Evolutionary conservation across 306 rosid genomes (phyloP), one percentile per base, ranked within the genome.

Genomic region (Styphnolobium japonicum): DNA sequence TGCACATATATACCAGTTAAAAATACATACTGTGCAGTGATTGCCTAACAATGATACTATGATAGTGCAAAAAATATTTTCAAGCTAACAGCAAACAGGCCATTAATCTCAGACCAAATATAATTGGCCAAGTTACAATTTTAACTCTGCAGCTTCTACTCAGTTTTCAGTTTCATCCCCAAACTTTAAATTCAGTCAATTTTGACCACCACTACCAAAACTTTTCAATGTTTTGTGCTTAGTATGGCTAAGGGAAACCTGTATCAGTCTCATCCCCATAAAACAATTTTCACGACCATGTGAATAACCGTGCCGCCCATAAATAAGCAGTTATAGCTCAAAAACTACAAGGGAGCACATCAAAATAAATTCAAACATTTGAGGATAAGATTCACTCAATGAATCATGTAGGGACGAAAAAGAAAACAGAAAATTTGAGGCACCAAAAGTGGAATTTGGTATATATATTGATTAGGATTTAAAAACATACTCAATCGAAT

Each of bases 401-500:
- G 42, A 73, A 55, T 56, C 10, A 21, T 55, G 22, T 31, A 22
- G 53, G 25, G 67, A 23, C 7, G 10, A 57, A 15, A 15, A 39
- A 57, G 10, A 56, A 58, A 27, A 40, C 12, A 14, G 2, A 52
- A 58, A 58, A 25, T 25, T 29, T n/a, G 16, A n/a, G 36, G 60
- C 23, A n/a, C 56, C 23, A 60, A 58, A 43, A 10, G 36, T 5
- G 48, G 16, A 45, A 27, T 12, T 48, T 4, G 31, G 8, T 31
- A 10, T 29, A 29, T 23, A 14, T 61, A 39, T 71, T 34, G 15
- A 53, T 6, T 18, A 40, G 8, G 4, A 70, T 48, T 64, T 64
- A 64, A 48, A 49, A 29, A 19, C 70, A 67, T 25, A 64, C 67
- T 78, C 70, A 52, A 77, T 23, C 31, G 36, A 67, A 51, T 27